Evolutionary conservation across 2,329 filamentous ascomycete genomes (phyloP).

Genomic region (Sporothrix mexicana): DNA sequence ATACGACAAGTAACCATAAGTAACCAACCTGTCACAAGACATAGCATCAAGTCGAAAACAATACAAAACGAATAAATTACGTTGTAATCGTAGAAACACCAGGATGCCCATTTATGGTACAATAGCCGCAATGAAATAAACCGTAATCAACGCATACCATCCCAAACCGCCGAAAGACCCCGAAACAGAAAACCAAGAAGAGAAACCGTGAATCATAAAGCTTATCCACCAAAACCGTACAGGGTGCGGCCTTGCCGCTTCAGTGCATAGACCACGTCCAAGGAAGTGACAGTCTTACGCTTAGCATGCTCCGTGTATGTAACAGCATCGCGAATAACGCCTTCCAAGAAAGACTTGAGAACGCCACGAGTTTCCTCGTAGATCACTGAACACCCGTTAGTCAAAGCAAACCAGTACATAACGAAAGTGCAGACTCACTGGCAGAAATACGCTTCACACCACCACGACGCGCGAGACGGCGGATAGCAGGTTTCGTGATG

Average conservation of each 20-base stretch:
- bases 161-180: constrained; percentile 35
- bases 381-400: constrained; percentile 60
- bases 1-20: background rate
- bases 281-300: constrained; percentile 77
- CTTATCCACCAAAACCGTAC: constrained; percentile 89
- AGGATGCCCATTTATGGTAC: constrained; percentile 41
- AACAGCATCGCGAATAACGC: constrained; percentile 77
- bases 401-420: background rate
- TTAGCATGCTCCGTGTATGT: constrained; percentile 82
- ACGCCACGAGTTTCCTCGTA: constrained; percentile 80
- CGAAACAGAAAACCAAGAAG: constrained; percentile 35
- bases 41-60: background rate
- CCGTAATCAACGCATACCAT: constrained; percentile 42
- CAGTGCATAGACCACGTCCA: constrained; percentile 70
- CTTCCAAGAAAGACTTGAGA: constrained; percentile 78
- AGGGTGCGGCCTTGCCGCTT: constrained; percentile 77
- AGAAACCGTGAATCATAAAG: constrained; percentile 36
- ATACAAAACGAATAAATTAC: constrained; percentile 38
- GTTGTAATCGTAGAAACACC: constrained; percentile 40
- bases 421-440: constrained; percentile 58
- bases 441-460: constrained; percentile 99
- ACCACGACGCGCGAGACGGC: constrained; percentile 97
- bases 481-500: constrained; percentile 98
- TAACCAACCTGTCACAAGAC: background rate
- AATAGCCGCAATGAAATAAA: constrained; percentile 39